These are phyloP conservation scores for Monosporascus sp. DNA, from an alignment of 2,329 filamentous ascomycete species.

Conservation along the genomic window DNA sequence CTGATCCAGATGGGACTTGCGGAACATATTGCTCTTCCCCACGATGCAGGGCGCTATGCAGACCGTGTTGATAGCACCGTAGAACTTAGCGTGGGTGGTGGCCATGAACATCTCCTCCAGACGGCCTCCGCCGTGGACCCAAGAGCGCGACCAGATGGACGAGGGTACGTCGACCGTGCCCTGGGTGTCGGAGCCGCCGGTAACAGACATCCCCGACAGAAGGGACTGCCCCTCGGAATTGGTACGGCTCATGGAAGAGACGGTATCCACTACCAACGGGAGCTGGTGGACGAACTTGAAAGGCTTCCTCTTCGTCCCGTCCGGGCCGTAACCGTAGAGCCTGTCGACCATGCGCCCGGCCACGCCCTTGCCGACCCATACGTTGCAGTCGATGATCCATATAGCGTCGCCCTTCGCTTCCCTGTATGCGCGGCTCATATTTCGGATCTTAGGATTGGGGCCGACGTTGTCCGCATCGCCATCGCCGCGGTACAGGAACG, in stretches of 20 bases:
- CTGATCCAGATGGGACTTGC: slow-evolving; percentile 79
- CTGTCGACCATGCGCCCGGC: slow-evolving; percentile 86
- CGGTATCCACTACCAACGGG: slow-evolving; percentile 79
- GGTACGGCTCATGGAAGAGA: slow-evolving; percentile 28
- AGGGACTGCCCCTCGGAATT: slow-evolving; percentile 25
- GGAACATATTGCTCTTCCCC: slow-evolving; percentile 98
- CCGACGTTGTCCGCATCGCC: slow-evolving; percentile 60
- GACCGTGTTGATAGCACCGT: slow-evolving; percentile 93
- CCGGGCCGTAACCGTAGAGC: slow-evolving; percentile 61
- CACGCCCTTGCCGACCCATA: slow-evolving; percentile 80
- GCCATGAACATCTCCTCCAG: slow-evolving; percentile 95
- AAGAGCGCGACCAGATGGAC: slow-evolving; percentile 25
- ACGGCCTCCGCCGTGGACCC: slow-evolving; percentile 63
- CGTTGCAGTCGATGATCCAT: slow-evolving; percentile 95
- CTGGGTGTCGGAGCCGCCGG: slow-evolving; percentile 25
- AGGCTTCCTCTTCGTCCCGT: slow-evolving; percentile 45
- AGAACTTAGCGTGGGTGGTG: slow-evolving; percentile 93
- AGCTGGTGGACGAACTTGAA: slow-evolving; percentile 96
- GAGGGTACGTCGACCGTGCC: slow-evolving; percentile 22
- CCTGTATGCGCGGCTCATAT: slow-evolving; percentile 88
- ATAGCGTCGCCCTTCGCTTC: slow-evolving; percentile 84
- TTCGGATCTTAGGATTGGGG: slow-evolving; percentile 97
- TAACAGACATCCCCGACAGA: slow-evolving; percentile 30
- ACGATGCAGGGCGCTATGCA: slow-evolving; percentile 87
- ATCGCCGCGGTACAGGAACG: slow-evolving; percentile 53